Percentiles rank a stretch among this genome's conserved stretches.
Conservation (phyloP, 164 flowering plant genomes). For the Echeveria elegans region DNA sequence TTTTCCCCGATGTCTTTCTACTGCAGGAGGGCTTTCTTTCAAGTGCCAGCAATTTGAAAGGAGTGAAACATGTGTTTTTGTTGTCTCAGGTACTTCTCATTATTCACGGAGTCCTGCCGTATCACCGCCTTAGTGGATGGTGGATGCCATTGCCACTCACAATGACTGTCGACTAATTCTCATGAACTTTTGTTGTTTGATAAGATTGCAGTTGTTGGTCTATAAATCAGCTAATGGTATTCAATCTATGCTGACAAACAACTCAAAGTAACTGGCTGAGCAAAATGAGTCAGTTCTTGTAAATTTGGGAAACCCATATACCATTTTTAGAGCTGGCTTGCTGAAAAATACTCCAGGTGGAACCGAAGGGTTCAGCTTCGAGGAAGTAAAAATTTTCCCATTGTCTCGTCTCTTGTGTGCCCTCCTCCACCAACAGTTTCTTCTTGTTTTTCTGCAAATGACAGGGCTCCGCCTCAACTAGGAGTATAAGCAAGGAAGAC, state of each 20-base stretch:
- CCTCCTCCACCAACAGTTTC: background rate
- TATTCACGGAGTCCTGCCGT: background rate
- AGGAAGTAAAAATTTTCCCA: conserved; percentile 39
- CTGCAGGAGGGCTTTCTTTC: conserved; percentile 75
- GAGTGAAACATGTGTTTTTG: conserved; percentile 58
- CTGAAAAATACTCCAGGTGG: conserved; percentile 66
- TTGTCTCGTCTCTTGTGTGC: background rate
- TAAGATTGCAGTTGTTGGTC: conserved; percentile 76
- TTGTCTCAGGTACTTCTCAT: conserved; percentile 66
- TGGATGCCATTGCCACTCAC: background rate
- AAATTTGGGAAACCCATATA: conserved; percentile 69
- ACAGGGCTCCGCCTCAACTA: conserved; percentile 70
- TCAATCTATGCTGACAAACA: conserved; percentile 65
- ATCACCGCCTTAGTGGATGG: no score
- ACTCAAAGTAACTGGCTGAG: conserved; percentile 63
- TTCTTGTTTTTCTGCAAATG: background rate
- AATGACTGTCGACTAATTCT: background rate
- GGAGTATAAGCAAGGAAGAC: conserved; percentile 89
- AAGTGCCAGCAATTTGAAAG: conserved; percentile 37
- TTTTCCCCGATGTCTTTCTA: background rate
- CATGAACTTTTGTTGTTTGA: conserved; percentile 25
- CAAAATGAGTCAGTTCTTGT: conserved; percentile 51
- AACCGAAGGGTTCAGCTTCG: conserved; percentile 65
- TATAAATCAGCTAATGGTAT: conserved; percentile 66
- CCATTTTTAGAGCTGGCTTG: conserved; percentile 65